Base-by-base conservation (phyloP, 331 rosid species). In the Quercus phellos region DNA sequence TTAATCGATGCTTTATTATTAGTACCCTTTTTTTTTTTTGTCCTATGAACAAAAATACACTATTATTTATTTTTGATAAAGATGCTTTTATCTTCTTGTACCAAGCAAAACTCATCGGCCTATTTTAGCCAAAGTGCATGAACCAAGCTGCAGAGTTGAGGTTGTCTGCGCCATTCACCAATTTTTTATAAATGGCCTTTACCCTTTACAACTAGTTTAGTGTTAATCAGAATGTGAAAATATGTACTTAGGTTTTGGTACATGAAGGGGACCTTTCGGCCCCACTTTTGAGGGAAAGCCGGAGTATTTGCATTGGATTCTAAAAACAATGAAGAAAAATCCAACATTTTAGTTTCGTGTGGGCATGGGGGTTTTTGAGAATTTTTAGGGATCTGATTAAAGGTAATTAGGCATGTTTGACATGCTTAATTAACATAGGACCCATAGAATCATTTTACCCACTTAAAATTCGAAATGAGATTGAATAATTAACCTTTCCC, bases 281-380 rank as follows among this genome's bases (percentile, higher is more conserved):
- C 88, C 90, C 88, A 87, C 84, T 55, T 84, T 80, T 78, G 74
- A 74, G 64, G 77, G 68, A 81, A 84, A 84, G 84, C 60, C 51
- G 59, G 59, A 80, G 76, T 64, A 78, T 80, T 8, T 75, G 79
- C 92, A 78, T 89, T 70, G 83, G 89, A 78, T 82, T 84, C 85
- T 71, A 22, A 70, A 78, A 42, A 22, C 18, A 77, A 24, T 26
- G 3, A 51, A 29, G 18, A 4, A 38, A 38, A 43, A 24, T 16
- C 18, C 14, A 12, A 30, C 14, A 38, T 38, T 38, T 26, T 24
- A 24, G 19, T 70, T 70, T 46, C 14, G 59, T 70, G 43, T 5
- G 24, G 64, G 29, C 17, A 54, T 56, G 0, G 54, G 54, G 38
- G 5, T 72, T 34, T 30, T 22, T 70, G 59, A 30, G 74, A 80